A percentile compares a stretch with the other conserved stretches of the same genome.
Conservation (phyloP, 805 yeast genomes). For the Danielozyma ontarioensis region DNA sequence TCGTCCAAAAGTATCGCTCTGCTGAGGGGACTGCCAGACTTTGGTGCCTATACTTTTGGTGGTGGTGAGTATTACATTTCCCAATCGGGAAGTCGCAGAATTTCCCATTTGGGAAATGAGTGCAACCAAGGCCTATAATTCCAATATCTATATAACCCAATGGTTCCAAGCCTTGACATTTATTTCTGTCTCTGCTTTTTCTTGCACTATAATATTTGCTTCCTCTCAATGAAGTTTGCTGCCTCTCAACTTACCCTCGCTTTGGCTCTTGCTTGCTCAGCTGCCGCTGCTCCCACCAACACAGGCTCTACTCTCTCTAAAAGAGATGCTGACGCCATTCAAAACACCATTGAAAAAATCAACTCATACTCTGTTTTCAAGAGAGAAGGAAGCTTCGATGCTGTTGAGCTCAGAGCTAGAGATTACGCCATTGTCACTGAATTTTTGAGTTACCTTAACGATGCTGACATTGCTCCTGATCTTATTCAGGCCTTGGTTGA, state of each 20-base stretch:
- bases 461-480: conserved; percentile 32
- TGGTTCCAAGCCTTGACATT: no score
- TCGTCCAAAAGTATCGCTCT: no score
- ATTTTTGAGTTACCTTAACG: conserved; percentile 30
- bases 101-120: neutral
- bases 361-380: conserved; percentile 27
- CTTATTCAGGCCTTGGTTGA: conserved; percentile 28
- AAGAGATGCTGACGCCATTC: conserved; percentile 16
- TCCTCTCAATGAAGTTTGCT: conserved; percentile 13
- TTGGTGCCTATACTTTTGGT: neutral
- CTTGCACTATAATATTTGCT: no score
- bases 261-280: conserved; percentile 12
- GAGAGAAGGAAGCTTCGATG: conserved; percentile 11
- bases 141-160: no score
- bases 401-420: conserved; percentile 27
- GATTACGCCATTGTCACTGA: conserved; percentile 37
- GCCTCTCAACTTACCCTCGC: conserved; percentile 9
- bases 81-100: neutral
- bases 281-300: conserved; percentile 14
- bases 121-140: no score
- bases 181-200: no score
- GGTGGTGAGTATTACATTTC: neutral
- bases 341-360: conserved; percentile 22
- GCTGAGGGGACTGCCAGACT: no score
- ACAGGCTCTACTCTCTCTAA: conserved; percentile 5